These are phyloP conservation scores for Camellia granthamiana DNA, from an alignment of 148 eudicot genomes.

Conservation along the genomic window DNA sequence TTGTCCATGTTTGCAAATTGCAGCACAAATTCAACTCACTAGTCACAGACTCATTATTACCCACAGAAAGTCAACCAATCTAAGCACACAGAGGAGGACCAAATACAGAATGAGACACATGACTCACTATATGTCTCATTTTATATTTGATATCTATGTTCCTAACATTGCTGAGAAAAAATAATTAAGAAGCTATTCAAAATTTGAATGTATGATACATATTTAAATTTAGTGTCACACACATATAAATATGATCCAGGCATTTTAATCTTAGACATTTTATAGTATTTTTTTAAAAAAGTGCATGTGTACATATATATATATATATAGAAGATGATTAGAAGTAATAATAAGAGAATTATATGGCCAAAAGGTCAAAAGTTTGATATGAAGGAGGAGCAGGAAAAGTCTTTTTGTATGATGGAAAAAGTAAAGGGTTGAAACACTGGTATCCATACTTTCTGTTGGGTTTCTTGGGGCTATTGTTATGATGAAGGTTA, in stretches of 20 bases:
- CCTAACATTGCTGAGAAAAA: no score
- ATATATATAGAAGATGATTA: background rate
- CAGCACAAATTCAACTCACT: background rate
- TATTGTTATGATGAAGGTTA: constrained; percentile 7
- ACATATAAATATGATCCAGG: no score
- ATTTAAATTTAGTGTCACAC: no score
- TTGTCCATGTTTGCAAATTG: background rate
- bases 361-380: background rate
- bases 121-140: no score
- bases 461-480: constrained; percentile 10
- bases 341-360: background rate
- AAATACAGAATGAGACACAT: no score
- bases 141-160: no score
- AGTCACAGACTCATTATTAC: no score
- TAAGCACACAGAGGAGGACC: no score
- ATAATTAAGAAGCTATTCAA: no score
- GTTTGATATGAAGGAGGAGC: background rate
- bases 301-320: background rate
- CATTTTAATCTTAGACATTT: no score
- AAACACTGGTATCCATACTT: constrained; percentile 22
- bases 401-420: constrained; percentile 13
- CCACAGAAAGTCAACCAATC: no score
- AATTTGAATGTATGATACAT: no score
- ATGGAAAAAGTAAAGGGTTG: constrained; percentile 18
- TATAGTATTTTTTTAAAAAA: background rate